Base-by-base conservation (phyloP, 1,284 basidiomycete species). In the Xanthoconium separans region DNA sequence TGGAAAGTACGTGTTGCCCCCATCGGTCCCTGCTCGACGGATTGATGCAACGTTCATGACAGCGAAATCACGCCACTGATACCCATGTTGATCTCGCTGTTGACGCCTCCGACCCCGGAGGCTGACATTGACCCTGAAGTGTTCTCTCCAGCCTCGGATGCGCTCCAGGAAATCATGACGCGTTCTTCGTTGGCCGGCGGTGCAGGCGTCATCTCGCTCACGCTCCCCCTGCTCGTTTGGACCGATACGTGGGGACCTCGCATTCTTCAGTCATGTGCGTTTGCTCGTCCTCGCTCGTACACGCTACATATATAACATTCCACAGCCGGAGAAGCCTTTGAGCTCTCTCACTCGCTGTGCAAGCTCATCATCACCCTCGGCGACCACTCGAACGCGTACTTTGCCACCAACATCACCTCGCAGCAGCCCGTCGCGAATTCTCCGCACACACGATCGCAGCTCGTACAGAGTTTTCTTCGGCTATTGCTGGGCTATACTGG, bases 161-260 rank as follows among this genome's bases (percentile, higher is more conserved):
- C 86, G 0, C 67, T 95, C 6, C 84, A 89, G 65, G 91, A 94
- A 61, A 79, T 94, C 48, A 78, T 93, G 59, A 80, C 83, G 0
- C 82, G 83, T 49, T 91, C 91, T 1, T 77, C 88, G 1, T 77
- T 93, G 47, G 77, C 84, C 1, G 82, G 84, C 58, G 89, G 91
- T 2, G 80, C 86, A 6, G 91, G 87, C 0, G 78, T 79, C 12
- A 82, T 82, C 58, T 80, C 85, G 4, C 77, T 94, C 30, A 93
- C 92, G 0, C 89, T 94, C 64, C 93, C 93, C 1, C 72, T 95
- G 9, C 73, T 95, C 20, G 73, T 85, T 2, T 95, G 91, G 90
- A 69, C 86, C 1, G 77, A 84, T 44, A 70, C 71, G 0, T 77
- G 79, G 45, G 89, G 87, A 2, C 64, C 58, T 29, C 69, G 44